Evolutionary conservation across 192 early-diverging fungal genomes (phyloP).

Genomic region (Coemansia sp.): DNA sequence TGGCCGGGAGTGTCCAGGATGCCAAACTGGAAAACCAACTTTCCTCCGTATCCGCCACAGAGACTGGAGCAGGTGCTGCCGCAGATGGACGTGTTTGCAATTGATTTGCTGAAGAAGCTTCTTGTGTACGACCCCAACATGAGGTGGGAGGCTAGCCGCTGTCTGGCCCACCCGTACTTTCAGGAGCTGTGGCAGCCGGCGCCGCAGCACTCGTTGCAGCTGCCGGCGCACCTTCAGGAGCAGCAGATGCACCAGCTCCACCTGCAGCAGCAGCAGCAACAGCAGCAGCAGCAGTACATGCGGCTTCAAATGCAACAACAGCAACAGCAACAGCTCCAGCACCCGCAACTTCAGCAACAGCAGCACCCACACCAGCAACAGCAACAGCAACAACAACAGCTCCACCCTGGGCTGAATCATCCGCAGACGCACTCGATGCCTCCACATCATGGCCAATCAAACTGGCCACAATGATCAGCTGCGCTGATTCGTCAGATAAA

Average conservation of each 20-base stretch:
- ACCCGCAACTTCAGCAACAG: slow-evolving; percentile 31
- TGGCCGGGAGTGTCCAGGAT: slow-evolving; percentile 73
- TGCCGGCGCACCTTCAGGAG: slow-evolving; percentile 27
- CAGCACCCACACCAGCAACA: slow-evolving; percentile 30
- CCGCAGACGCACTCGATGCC: slow-evolving; percentile 15
- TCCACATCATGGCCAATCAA: slow-evolving; percentile 18
- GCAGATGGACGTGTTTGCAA: slow-evolving; percentile 71
- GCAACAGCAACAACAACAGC: slow-evolving; percentile 29
- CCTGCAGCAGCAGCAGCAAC: slow-evolving; percentile 39
- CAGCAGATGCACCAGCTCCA: slow-evolving; percentile 42
- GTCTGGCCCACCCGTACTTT: slow-evolving; percentile 46
- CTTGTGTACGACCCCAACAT: slow-evolving; percentile 67
- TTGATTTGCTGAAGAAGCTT: slow-evolving; percentile 72
- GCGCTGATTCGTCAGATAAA: not conserved
- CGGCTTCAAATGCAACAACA: slow-evolving; percentile 25
- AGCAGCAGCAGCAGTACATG: slow-evolving; percentile 18
- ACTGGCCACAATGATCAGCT: slow-evolving; percentile 12
- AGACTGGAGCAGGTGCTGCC: slow-evolving; percentile 66
- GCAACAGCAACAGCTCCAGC: slow-evolving; percentile 20
- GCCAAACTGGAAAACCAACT: slow-evolving; percentile 69
- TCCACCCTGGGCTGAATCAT: slow-evolving; percentile 22
- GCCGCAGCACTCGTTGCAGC: slow-evolving; percentile 32
- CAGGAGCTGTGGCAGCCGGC: slow-evolving; percentile 47
- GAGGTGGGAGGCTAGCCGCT: slow-evolving; percentile 43
- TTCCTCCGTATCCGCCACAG: slow-evolving; percentile 63